Conservation (phyloP, 2,329 filamentous ascomycete species). For the Aspergillus arachidicola region DNA sequence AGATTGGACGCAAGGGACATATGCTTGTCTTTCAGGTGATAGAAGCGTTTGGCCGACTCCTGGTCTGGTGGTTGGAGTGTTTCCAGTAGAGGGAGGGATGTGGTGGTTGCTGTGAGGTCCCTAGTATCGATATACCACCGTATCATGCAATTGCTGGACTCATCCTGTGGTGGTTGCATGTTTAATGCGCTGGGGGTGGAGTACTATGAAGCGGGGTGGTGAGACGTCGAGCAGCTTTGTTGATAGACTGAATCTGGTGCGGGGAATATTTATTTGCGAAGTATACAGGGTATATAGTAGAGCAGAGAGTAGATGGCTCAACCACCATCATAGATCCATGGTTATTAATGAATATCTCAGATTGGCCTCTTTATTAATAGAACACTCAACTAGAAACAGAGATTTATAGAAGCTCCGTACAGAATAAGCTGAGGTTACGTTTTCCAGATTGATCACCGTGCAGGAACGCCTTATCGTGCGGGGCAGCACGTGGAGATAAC, state of each 20-base stretch:
- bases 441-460: background rate
- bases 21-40: slow-evolving; percentile 58
- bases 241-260: background rate
- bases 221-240: background rate
- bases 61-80: slow-evolving; percentile 52
- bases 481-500: slow-evolving; percentile 27
- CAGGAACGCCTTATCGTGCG: slow-evolving; percentile 15
- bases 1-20: slow-evolving; percentile 65
- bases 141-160: slow-evolving; percentile 23
- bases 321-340: background rate
- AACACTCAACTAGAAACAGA: background rate
- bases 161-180: background rate
- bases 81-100: slow-evolving; percentile 41
- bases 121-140: slow-evolving; percentile 51
- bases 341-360: background rate
- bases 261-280: background rate
- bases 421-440: background rate
- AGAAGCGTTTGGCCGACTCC: slow-evolving; percentile 51
- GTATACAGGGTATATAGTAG: background rate
- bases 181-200: background rate
- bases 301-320: background rate
- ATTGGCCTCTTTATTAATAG: no score
- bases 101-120: slow-evolving; percentile 31
- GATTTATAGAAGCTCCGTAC: background rate
- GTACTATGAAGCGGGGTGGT: background rate